Base-by-base conservation (phyloP, 1,284 basidiomycete genomes). In the Apiotrichum laibachii region DNA sequence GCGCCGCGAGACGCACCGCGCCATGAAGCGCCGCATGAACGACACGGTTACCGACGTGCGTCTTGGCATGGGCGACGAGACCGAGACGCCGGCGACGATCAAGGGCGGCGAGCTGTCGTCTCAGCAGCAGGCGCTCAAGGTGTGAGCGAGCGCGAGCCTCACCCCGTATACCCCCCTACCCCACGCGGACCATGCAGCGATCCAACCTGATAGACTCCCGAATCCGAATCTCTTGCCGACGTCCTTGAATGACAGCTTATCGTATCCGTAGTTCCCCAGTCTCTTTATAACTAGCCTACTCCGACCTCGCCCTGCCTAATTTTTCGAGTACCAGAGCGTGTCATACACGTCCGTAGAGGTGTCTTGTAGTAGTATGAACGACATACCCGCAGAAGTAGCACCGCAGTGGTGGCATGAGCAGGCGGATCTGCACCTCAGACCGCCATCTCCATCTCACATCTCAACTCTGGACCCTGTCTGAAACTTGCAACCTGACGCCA, bases 1-100 rank as follows among this genome's bases (percentile, higher is more conserved):
- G 55, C 53, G 60, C 33, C 55, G 62, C 33, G 62, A 66, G 48
- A 46, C 56, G 16, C 39, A 34, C 26, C 53, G 55, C 40, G 58
- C 53, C 1, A 43, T 58, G 21, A 22, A 43, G 44, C 34, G 44
- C 31, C 42, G 48, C 18, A 51, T 59, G 12, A 47, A 44, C 19
- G 55, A 53, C 31, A 21, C 51, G 33, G 53, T 56, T 9, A 51
- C 53, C 39, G 50, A 33, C 0, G 18, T 21, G 1, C 22, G 34
- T 22, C 22, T 21, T 33, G 42, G 55, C 21, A 33, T 26, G n/a
- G 15, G 4, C 11, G 33, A 26, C 26, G 31, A 45, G 19, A 21
- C 26, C 31, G 47, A 50, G 39, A 62, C 59, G n/a, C 50, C 55
- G 1, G 55, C 43, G 10, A 56, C 59, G 2, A 46, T 53, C 21